Percentiles rank a stretch among this genome's conserved stretches.
phyloP scores from a whole-genome alignment of 1,139 yeast genomes.

The Taiozyma sp. region DNA sequence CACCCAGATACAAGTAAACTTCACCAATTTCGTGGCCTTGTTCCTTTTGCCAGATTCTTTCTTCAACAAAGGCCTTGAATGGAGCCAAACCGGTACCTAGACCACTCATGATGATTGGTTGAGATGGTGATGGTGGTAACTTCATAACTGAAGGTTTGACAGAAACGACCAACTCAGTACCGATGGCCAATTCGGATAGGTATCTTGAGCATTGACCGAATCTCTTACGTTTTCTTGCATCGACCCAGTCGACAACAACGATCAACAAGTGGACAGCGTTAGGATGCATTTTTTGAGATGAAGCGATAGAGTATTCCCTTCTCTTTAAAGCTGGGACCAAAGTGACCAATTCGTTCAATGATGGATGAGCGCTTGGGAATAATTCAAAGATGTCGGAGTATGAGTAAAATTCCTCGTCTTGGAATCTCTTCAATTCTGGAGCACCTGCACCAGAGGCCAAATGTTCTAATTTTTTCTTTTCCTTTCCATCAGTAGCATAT shows the following conservation, averaged over 20 bases:
- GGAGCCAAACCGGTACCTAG: constrained; percentile 98
- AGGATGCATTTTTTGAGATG: constrained; percentile 89
- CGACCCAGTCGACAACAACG: constrained; percentile 97
- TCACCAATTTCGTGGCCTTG: constrained; percentile 91
- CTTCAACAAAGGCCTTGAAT: constrained; percentile 95
- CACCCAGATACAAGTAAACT: constrained; percentile 82
- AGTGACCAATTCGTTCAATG: constrained; percentile 63
- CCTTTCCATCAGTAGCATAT: constrained; percentile 65
- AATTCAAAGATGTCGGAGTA: constrained; percentile 79
- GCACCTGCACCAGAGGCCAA: constrained; percentile 81
- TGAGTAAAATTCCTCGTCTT: constrained; percentile 77
- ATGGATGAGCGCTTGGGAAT: constrained; percentile 79
- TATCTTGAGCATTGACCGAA: constrained; percentile 94
- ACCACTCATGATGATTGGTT: constrained; percentile 96
- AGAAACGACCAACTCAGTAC: constrained; percentile 85
- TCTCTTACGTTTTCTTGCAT: constrained; percentile 78
- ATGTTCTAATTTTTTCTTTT: constrained; percentile 54
- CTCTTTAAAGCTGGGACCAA: constrained; percentile 86
- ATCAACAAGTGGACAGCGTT: constrained; percentile 87
- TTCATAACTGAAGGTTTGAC: constrained; percentile 98
- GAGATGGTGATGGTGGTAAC: constrained; percentile 78
- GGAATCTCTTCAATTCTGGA: constrained; percentile 75
- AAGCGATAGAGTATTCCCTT: constrained; percentile 98
- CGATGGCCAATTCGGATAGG: constrained; percentile 71
- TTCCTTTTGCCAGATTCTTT: constrained; percentile 87